These are phyloP conservation scores for Carex parvula DNA, from an alignment of 176 grass and related monocot genomes.

Conservation along the genomic window DNA sequence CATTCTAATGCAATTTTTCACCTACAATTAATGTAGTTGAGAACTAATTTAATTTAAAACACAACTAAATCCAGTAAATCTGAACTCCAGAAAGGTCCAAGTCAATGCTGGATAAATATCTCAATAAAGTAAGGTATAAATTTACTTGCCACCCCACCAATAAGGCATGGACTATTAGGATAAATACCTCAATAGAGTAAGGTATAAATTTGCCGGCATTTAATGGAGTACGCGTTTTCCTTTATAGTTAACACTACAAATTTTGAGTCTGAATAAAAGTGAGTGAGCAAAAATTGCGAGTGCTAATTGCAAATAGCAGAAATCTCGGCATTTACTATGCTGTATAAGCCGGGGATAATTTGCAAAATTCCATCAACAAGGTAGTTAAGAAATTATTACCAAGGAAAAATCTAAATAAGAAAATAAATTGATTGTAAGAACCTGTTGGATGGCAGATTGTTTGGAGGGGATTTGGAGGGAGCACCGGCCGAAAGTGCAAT, in stretches of 20 bases:
- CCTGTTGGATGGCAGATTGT: conserved; percentile 59
- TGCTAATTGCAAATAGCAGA: neutral
- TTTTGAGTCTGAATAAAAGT: neutral
- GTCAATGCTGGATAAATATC: neutral
- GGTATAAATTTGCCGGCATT: neutral
- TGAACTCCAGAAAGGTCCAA: neutral
- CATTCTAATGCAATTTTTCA: conserved; percentile 66
- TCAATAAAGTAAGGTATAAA: neutral
- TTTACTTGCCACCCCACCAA: neutral
- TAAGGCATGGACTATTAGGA: neutral
- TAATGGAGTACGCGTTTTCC: neutral
- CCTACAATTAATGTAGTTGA: conserved; percentile 28
- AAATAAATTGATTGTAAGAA: neutral
- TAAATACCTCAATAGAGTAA: neutral
- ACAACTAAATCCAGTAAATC: neutral
- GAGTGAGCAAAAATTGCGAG: neutral
- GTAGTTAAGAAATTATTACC: neutral
- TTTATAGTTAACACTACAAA: neutral
- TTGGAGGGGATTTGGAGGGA: conserved; percentile 51
- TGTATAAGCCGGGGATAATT: neutral
- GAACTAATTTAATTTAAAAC: neutral
- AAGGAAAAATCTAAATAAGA: neutral
- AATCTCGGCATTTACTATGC: neutral
- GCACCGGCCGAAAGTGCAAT: conserved; percentile 69
- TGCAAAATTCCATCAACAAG: neutral